Evolutionary conservation across 345 rosid species (phyloP).

Genomic region (Mercurialis annua): DNA sequence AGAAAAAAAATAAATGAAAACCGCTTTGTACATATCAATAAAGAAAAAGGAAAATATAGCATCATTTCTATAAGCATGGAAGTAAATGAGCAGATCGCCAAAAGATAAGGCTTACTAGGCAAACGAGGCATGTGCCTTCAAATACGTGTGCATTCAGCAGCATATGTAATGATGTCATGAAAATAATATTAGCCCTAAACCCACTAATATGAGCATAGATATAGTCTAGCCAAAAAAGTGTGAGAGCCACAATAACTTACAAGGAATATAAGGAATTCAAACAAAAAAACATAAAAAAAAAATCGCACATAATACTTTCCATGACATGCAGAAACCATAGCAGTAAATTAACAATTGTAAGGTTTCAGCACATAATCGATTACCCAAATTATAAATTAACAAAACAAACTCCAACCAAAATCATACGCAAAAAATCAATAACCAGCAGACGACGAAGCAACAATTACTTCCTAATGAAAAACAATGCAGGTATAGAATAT

Average conservation of each 20-base stretch:
- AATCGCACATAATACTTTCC: neutral
- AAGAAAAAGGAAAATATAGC: neutral
- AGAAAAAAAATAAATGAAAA: neutral
- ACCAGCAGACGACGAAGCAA: neutral
- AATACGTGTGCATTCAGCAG: conserved; percentile 8
- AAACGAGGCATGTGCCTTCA: neutral
- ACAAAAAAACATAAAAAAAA: neutral
- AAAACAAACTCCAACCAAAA: neutral
- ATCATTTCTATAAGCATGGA: neutral
- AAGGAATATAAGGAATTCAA: neutral
- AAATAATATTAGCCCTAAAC: neutral
- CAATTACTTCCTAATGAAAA: neutral
- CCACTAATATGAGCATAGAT: neutral
- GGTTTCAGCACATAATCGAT: neutral
- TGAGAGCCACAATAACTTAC: neutral
- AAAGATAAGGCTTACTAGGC: neutral
- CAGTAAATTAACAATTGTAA: neutral
- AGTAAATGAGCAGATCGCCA: neutral
- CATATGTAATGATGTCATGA: neutral
- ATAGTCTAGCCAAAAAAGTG: neutral
- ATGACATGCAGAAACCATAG: neutral
- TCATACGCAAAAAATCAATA: neutral
- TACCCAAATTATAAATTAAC: neutral
- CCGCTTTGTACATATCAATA: neutral
- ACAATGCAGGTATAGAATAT: neutral